phyloP scores from a whole-genome alignment of 2,329 filamentous ascomycete species.

The Pyricularia pennisetigena region DNA sequence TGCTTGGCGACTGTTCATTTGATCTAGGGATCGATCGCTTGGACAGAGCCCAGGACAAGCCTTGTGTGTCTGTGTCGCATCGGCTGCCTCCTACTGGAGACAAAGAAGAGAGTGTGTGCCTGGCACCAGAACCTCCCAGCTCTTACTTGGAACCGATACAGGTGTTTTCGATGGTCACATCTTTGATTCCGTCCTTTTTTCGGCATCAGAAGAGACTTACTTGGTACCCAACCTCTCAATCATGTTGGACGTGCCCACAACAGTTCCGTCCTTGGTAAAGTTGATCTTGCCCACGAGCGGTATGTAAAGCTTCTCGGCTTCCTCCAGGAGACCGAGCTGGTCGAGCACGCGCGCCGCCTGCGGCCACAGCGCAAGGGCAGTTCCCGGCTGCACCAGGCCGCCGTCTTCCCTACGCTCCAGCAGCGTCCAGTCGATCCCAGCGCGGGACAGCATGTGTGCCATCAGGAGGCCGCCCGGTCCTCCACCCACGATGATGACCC shows the following conservation, averaged over 20 bases:
- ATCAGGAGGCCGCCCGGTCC: conserved; percentile 21
- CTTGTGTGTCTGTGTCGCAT: background rate
- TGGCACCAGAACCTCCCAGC: no score
- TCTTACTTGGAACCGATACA: no score
- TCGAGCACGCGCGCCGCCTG: conserved; percentile 16
- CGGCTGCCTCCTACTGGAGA: background rate
- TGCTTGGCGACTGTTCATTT: background rate
- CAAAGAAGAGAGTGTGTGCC: no score
- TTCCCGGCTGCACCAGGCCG: conserved; percentile 13
- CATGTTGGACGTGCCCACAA: conserved; percentile 10
- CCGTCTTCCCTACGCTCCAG: conserved; percentile 16
- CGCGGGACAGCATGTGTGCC: conserved; percentile 17
- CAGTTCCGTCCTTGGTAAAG: conserved; percentile 11
- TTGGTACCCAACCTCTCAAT: conserved; percentile 10
- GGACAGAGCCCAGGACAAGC: background rate
- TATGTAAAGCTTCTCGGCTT: conserved; percentile 9
- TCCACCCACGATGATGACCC: conserved; percentile 6
- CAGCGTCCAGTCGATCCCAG: conserved; percentile 20
- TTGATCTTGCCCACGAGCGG: conserved; percentile 11
- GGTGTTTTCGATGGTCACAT: background rate
- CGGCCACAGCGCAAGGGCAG: conserved; percentile 16
- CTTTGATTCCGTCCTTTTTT: background rate
- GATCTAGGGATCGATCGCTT: background rate
- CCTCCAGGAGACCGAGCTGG: conserved; percentile 17
- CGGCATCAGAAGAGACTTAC: background rate